Conservation (phyloP, 2,329 filamentous ascomycete genomes). For the Diaporthe vexans region DNA sequence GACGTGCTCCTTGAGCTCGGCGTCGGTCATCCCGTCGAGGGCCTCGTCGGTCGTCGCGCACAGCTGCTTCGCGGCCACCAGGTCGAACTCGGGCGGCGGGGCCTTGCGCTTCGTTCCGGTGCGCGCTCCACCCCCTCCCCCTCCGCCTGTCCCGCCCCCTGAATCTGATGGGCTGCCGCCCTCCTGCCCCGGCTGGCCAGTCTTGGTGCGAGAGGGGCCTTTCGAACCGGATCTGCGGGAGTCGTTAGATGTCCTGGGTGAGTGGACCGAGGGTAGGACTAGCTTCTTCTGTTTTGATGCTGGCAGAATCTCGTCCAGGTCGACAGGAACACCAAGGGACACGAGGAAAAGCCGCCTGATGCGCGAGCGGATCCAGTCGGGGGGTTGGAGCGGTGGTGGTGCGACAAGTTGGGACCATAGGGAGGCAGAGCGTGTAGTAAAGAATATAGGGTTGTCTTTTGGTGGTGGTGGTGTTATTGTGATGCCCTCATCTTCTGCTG, state of each 20-base stretch:
- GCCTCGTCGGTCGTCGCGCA: conserved; percentile 90
- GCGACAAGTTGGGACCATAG: conserved; percentile 97
- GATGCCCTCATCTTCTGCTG: conserved; percentile 60
- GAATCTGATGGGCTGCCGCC: conserved; percentile 57
- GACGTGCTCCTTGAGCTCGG: conserved; percentile 81
- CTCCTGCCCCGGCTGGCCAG: conserved; percentile 60
- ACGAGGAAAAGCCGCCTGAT: conserved; percentile 96
- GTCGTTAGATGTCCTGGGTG: conserved; percentile 68
- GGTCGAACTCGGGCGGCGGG: conserved; percentile 81
- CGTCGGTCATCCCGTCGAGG: conserved; percentile 81
- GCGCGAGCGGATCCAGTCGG: conserved; percentile 97
- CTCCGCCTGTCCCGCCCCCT: conserved; percentile 7
- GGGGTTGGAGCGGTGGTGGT: conserved; percentile 92
- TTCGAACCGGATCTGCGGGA: conserved; percentile 60
- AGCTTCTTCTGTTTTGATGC: conserved; percentile 99
- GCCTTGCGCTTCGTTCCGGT: conserved; percentile 62
- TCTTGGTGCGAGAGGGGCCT: conserved; percentile 46
- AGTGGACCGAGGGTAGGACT: conserved; percentile 85
- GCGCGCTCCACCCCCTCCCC: conserved; percentile 54
- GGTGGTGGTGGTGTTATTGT: conserved; percentile 63
- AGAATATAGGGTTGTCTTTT: conserved; percentile 77
- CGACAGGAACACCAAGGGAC: conserved; percentile 94
- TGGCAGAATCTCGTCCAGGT: conserved; percentile 96
- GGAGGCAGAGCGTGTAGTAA: conserved; percentile 88
- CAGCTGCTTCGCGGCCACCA: conserved; percentile 82